phyloP scores from a whole-genome alignment of 139 green algal species.

The Gonium pectorale region DNA sequence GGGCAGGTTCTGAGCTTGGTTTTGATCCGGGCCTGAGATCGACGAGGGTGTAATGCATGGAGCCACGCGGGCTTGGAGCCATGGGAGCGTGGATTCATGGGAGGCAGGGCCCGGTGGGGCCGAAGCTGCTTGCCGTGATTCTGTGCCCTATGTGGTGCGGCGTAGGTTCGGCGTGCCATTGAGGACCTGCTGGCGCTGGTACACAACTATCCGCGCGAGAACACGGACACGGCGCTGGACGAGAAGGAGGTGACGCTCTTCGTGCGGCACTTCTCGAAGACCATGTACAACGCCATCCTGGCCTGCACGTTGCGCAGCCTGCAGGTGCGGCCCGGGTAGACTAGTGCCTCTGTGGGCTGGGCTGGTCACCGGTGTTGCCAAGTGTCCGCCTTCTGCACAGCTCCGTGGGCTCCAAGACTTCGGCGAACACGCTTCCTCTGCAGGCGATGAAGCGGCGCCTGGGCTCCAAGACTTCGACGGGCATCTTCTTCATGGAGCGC shows the following conservation, averaged over 20 bases:
- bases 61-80: too few relatives aligned
- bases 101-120: too few relatives aligned
- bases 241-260: slow-evolving; percentile 72
- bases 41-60: too few relatives aligned
- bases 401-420: too few relatives aligned
- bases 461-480: slow-evolving; percentile 64
- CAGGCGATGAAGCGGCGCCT: slow-evolving; percentile 84
- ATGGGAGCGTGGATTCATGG: too few relatives aligned
- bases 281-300: slow-evolving; percentile 90
- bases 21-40: too few relatives aligned
- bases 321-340: slow-evolving; percentile 15
- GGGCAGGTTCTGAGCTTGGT: too few relatives aligned
- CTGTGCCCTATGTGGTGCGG: too few relatives aligned
- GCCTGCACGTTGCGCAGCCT: slow-evolving; percentile 80
- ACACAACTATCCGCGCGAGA: slow-evolving; percentile 80
- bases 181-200: slow-evolving; percentile 82
- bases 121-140: too few relatives aligned
- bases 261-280: slow-evolving; percentile 78
- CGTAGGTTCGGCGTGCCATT: slow-evolving; percentile 72
- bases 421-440: too few relatives aligned
- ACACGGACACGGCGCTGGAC: slow-evolving; percentile 66
- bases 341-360: neutral
- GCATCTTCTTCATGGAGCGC: slow-evolving; percentile 83
- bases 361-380: too few relatives aligned
- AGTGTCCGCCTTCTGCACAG: too few relatives aligned